Evolutionary conservation across 306 rosid species (phyloP).

Genomic region (Begonia loranthoides): DNA sequence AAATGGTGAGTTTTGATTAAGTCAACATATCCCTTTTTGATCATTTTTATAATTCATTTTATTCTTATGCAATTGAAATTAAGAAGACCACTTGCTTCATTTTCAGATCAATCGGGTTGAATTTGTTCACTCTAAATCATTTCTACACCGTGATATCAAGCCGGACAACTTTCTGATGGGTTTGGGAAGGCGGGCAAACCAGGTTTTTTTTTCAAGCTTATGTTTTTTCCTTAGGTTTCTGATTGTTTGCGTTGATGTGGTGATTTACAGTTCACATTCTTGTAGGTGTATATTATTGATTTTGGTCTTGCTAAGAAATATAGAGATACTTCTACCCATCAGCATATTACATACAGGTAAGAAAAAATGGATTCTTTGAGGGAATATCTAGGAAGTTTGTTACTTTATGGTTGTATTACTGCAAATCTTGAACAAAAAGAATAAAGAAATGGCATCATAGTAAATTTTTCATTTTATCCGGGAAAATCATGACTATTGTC

Average conservation of each 20-base stretch:
- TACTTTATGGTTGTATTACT: too few relatives aligned
- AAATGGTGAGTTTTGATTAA: constrained; percentile 60
- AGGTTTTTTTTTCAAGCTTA: constrained; percentile 28
- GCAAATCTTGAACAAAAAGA: too few relatives aligned
- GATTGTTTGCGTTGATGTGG: constrained; percentile 16
- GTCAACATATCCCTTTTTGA: constrained; percentile 8
- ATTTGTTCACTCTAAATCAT: too few relatives aligned
- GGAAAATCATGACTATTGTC: too few relatives aligned
- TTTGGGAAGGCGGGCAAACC: constrained; percentile 93
- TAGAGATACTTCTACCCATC: constrained; percentile 80
- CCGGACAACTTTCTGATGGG: constrained; percentile 98
- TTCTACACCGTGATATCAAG: constrained; percentile 93
- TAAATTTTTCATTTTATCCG: too few relatives aligned
- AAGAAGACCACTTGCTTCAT: not conserved
- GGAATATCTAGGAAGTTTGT: too few relatives aligned
- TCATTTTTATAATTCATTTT: not conserved
- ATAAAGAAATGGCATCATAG: too few relatives aligned
- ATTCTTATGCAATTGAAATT: not conserved
- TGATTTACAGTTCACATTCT: constrained; percentile 6
- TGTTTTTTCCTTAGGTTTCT: not conserved
- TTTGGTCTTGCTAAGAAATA: constrained; percentile 97
- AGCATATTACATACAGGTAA: constrained; percentile 95
- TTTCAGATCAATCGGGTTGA: constrained; percentile 85
- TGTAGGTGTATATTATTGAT: constrained; percentile 69
- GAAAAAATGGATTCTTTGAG: constrained; percentile 6